phyloP scores from a whole-genome alignment of 2,329 filamentous ascomycete species.

The Pochonia chlamydosporia region DNA sequence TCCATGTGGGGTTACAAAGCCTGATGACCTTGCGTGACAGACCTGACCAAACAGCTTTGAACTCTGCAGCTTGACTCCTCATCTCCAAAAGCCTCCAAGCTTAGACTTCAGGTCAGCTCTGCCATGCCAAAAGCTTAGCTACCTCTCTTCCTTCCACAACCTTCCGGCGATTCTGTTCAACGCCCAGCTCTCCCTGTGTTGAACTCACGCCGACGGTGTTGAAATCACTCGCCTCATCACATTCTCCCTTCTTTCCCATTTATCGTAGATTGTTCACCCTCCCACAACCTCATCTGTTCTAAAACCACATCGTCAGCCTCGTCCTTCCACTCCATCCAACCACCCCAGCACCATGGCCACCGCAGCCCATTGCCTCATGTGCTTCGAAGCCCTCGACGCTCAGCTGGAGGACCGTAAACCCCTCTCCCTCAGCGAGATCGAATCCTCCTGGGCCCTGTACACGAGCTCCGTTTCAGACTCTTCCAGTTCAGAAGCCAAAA shows the following conservation, averaged over 20 bases:
- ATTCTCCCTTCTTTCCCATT: background rate
- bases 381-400: slow-evolving; percentile 81
- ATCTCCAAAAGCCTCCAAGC: background rate
- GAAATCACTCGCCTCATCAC: background rate
- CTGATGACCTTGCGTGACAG: too few relatives aligned
- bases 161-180: background rate
- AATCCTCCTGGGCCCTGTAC: slow-evolving; percentile 55
- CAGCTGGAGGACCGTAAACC: slow-evolving; percentile 65
- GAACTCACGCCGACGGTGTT: background rate
- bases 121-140: too few relatives aligned
- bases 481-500: slow-evolving; percentile 4
- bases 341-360: slow-evolving; percentile 86
- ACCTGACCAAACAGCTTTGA: too few relatives aligned
- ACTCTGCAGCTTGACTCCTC: too few relatives aligned
- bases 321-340: too few relatives aligned
- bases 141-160: background rate
- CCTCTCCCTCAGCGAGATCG: slow-evolving; percentile 61
- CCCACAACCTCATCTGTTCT: too few relatives aligned
- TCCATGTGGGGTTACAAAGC: background rate
- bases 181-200: background rate
- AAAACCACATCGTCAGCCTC: too few relatives aligned
- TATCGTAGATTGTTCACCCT: background rate
- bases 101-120: too few relatives aligned
- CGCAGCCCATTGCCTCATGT: slow-evolving; percentile 80
- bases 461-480: slow-evolving; percentile 14